A percentile compares a stretch with the other conserved stretches of the same genome.
Conservation (phyloP, 1,284 basidiomycete genomes). For the Trichosporon coremiiforme region DNA sequence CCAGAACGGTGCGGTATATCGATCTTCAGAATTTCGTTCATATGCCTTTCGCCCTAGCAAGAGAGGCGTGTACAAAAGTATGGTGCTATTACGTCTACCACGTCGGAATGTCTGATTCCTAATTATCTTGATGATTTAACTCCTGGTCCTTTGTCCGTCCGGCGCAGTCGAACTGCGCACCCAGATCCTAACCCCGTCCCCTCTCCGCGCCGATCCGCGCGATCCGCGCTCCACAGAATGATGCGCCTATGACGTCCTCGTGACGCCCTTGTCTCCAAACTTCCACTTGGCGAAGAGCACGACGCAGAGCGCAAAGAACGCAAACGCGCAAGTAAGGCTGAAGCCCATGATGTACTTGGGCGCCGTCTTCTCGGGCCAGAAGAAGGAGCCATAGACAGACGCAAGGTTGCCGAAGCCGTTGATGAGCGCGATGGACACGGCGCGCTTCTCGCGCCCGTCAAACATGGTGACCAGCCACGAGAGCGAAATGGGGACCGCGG, state of each 20-base stretch:
- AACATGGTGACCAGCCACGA: constrained; percentile 33
- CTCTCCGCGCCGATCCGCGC: not conserved
- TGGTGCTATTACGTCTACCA: too few species aligned
- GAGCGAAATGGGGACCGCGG: constrained; percentile 31
- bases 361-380: constrained; percentile 33
- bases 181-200: too few species aligned
- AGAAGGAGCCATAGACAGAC: constrained; percentile 35
- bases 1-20: too few species aligned
- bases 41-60: too few species aligned
- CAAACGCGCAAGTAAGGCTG: constrained; percentile 40
- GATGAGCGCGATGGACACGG: constrained; percentile 34
- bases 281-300: constrained; percentile 37
- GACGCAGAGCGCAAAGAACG: constrained; percentile 36
- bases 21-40: too few species aligned
- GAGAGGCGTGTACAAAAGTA: too few species aligned
- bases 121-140: too few species aligned
- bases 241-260: constrained; percentile 13
- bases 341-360: constrained; percentile 34
- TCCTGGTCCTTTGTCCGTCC: too few species aligned
- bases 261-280: constrained; percentile 42
- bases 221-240: not conserved
- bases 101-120: too few species aligned
- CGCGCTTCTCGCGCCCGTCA: constrained; percentile 30
- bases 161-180: too few species aligned
- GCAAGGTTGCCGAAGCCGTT: constrained; percentile 30